Evolutionary conservation across 331 rosid species (phyloP).

Genomic region (Rosa hybrid): DNA sequence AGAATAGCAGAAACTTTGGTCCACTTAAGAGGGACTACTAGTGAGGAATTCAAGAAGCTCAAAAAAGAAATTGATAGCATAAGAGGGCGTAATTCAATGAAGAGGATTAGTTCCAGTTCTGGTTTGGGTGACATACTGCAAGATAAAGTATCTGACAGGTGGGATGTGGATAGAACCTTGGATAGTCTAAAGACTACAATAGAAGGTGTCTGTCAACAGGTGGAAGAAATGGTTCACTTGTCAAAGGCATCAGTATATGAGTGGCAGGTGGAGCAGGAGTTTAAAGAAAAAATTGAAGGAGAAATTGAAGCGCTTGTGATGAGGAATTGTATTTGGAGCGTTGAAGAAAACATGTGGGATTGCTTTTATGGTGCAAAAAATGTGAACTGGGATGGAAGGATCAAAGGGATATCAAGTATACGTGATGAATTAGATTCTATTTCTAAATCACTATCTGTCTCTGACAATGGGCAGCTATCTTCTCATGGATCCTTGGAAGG

Average conservation of each 20-base stretch:
- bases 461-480: constrained; percentile 60
- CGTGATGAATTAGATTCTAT: constrained; percentile 65
- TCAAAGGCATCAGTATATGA: constrained; percentile 53
- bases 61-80: constrained; percentile 59
- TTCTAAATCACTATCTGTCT: constrained; percentile 48
- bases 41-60: constrained; percentile 56
- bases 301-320: constrained; percentile 67
- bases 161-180: constrained; percentile 48
- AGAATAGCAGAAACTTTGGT: constrained; percentile 37
- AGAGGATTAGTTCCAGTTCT: constrained; percentile 53
- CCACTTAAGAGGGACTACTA: constrained; percentile 39
- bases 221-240: constrained; percentile 39
- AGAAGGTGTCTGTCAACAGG: constrained; percentile 39
- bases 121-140: constrained; percentile 70
- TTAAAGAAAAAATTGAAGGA: constrained; percentile 61
- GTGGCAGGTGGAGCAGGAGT: constrained; percentile 68
- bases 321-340: constrained; percentile 45
- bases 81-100: constrained; percentile 42
- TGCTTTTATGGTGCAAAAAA: constrained; percentile 34
- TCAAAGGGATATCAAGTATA: constrained; percentile 59
- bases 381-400: constrained; percentile 45
- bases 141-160: constrained; percentile 54
- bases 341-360: constrained; percentile 50
- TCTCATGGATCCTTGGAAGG: constrained; percentile 72
- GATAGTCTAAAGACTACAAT: constrained; percentile 45